phyloP scores from a whole-genome alignment of 495 filamentous ascomycete genomes.

The Aspergillus nidulans region DNA sequence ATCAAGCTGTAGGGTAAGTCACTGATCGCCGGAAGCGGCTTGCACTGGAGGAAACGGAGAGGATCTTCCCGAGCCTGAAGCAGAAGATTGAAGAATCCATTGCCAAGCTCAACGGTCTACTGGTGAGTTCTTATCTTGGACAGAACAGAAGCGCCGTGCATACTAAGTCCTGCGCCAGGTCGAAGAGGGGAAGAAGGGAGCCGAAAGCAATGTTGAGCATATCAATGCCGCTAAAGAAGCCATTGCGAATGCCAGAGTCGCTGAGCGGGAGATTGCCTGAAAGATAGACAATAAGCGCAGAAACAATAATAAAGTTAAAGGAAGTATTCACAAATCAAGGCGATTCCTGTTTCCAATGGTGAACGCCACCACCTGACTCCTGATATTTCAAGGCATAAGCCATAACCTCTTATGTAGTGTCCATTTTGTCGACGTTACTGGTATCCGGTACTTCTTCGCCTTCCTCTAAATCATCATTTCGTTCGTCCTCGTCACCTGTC shows the following conservation, averaged over 20 bases:
- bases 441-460: slow-evolving; percentile 51
- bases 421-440: slow-evolving; percentile 59
- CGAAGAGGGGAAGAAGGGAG: slow-evolving; percentile 43
- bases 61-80: slow-evolving; percentile 65
- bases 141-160: background rate
- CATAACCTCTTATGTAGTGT: slow-evolving; percentile 47
- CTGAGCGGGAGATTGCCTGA: slow-evolving; percentile 40
- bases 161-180: slow-evolving; percentile 19
- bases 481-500: slow-evolving; percentile 36
- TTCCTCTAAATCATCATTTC: slow-evolving; percentile 41
- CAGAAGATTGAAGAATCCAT: slow-evolving; percentile 64
- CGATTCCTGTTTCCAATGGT: slow-evolving; percentile 12
- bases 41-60: slow-evolving; percentile 77
- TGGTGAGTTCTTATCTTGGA: slow-evolving; percentile 46
- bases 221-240: slow-evolving; percentile 55
- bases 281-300: background rate
- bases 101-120: slow-evolving; percentile 58
- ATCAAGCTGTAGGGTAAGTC: background rate
- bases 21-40: slow-evolving; percentile 50
- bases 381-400: slow-evolving; percentile 23
- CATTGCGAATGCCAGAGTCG: slow-evolving; percentile 53
- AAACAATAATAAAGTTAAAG: slow-evolving; percentile 1
- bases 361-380: slow-evolving; percentile 33
- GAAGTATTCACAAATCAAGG: no score
- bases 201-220: slow-evolving; percentile 51